Base-by-base conservation (phyloP, 2,329 filamentous ascomycete species). In the Aspergillus fumigatus region DNA sequence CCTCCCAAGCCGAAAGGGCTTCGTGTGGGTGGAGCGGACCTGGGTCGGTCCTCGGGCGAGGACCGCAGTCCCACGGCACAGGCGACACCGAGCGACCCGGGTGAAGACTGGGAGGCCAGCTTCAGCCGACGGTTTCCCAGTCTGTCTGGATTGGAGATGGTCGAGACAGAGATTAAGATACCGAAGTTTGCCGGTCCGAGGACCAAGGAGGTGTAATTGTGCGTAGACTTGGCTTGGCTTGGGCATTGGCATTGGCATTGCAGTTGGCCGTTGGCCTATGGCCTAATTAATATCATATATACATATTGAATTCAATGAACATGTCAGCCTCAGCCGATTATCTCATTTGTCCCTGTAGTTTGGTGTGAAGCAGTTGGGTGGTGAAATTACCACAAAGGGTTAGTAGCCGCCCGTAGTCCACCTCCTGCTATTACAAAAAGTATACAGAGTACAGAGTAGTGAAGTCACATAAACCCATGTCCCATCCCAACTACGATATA, bases 111-210 rank as follows among this genome's bases (percentile, higher is more conserved):
- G 79, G 84, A 87, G 60, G 75, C 76, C 23, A 82, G 90, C 68
- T 97, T 97, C 71, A 88, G 87, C 59, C 92, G 92, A 74, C 81
- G 91, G 57, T 97, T 92, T 73, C 93, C 93, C 0, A 95, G 89
- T 70, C 77, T 97, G 57, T 87, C 86, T 55, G 84, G 90, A 9
- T 84, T 97, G 64, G 92, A 97, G 77, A 89, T 93, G 86, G 88
- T 91, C n/a, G 89, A 94, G 75, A 84, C 86, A 58, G 88, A 84
- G 63, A 79, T 81, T 51, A 75, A 76, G 57, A 61, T 73, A 50
- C 70, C 69, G 49, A 74, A 72, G 52, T 61, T 71, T 45, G 62
- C 70, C 26, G 67, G 69, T 57, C 56, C 77, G 53, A 68, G 75
- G 56, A 77, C 74, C 10, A 74, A 73, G 59, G 76, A 79, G 64